Base-by-base conservation (phyloP, 495 filamentous ascomycete species). In the Platismatia glauca region DNA sequence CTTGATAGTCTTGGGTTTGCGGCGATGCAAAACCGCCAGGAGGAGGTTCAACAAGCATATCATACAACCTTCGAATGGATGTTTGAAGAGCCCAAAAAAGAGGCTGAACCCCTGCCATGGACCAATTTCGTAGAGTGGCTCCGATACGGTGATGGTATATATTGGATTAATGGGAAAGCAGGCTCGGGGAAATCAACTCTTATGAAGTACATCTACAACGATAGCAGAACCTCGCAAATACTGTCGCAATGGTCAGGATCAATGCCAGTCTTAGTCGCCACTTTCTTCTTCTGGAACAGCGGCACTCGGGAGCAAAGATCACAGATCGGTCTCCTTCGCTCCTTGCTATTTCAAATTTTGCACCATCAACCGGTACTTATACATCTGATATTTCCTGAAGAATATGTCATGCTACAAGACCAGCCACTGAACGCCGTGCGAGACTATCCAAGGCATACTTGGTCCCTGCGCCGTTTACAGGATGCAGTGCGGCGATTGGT, bases 211-310 rank as follows among this genome's bases (percentile, higher is more conserved):
- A 24, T 78, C 0, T 50, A 38, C 31, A 35, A 60, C 1, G 53
- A 72, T 39, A 29, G 38, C 0, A 24, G 56, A 27, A 72, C 69
- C 7, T n/a, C 55, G 39, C 7, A 55, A 7, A 18, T 57, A n/a
- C 50, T 76, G n/a, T 12, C 41, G 33, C 9, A 58, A 0, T 78
- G 74, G 75, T 71, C 71, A 27, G 68, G 62, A 12, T 48, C 41
- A 1, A 71, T 68, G 70, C 71, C 64, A 18, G 60, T 75, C 29
- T 55, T 76, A 4, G 48, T 71, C 33, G 74, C 73, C 0, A 66
- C 55, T 34, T 79, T 77, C 63, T 81, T 75, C 64, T 82, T 79
- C 65, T 81, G 76, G 75, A 71, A 61, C 41, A 53, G 70, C 18
- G 77, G 77, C 4, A 71, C 55, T 3, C 34, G 38, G 2, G 41